These are phyloP conservation scores for Vitis hybrid DNA, from an alignment of 177 flowering plant genomes.

Conservation along the genomic window DNA sequence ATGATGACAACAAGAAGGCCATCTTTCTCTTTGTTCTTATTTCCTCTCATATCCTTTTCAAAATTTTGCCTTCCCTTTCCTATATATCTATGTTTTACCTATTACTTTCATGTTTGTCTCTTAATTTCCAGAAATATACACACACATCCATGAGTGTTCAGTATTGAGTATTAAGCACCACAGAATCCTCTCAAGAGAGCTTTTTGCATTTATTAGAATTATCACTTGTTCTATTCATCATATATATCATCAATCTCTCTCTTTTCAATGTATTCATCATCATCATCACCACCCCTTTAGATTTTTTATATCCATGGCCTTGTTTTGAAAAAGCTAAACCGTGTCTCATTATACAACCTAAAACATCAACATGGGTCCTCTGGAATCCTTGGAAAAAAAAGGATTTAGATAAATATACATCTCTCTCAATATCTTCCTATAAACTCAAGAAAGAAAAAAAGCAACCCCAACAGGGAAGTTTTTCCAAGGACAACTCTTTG, in stretches of 20 bases:
- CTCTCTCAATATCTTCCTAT: not conserved
- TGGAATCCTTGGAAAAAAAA: not conserved
- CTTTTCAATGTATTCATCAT: conserved; percentile 1
- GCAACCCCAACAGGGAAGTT: not conserved
- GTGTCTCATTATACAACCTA: conserved; percentile 28
- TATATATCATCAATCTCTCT: not conserved
- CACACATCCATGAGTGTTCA: too few species aligned
- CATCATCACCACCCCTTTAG: not conserved
- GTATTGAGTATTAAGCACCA: conserved; percentile 14
- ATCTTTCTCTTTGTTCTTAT: conserved; percentile 10
- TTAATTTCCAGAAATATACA: too few species aligned
- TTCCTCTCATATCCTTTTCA: conserved; percentile 11
- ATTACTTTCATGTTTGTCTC: not conserved
- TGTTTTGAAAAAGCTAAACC: conserved; percentile 33
- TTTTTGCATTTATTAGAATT: conserved; percentile 25
- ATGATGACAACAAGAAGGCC: conserved; percentile 20
- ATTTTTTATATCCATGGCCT: not conserved
- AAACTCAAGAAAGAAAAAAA: conserved; percentile 3
- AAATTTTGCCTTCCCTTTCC: not conserved
- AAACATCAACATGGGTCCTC: conserved; percentile 10
- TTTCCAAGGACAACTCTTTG: not conserved
- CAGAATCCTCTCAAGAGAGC: conserved; percentile 10
- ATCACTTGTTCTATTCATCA: not conserved
- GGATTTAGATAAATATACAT: not conserved
- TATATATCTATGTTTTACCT: too few species aligned